These are phyloP conservation scores for Teratosphaeria nubilosa DNA, from an alignment of 2,329 filamentous ascomycete species.

Conservation along the genomic window DNA sequence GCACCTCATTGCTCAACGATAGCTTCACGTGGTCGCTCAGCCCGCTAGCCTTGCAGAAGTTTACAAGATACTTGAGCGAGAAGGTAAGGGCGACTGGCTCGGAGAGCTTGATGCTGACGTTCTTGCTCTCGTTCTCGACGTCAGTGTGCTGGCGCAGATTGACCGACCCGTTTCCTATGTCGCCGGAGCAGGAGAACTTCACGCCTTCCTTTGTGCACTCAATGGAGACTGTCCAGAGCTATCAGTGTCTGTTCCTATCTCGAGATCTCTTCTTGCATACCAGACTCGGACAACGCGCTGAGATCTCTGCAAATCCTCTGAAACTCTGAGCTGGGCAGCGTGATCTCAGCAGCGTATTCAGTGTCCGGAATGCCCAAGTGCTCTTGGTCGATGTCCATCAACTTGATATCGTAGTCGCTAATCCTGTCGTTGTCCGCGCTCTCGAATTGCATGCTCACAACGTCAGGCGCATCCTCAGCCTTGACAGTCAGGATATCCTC, in stretches of 20 bases:
- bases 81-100: conserved; percentile 94
- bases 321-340: conserved; percentile 83
- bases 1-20: conserved; percentile 91
- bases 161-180: conserved; percentile 92
- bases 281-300: conserved; percentile 86
- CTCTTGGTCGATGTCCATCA: conserved; percentile 99
- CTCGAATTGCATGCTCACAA: conserved; percentile 93
- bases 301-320: conserved; percentile 90
- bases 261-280: conserved; percentile 38
- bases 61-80: conserved; percentile 97
- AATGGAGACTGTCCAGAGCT: conserved; percentile 61
- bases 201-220: conserved; percentile 95
- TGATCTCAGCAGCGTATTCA: conserved; percentile 88
- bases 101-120: conserved; percentile 79
- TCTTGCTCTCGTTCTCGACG: conserved; percentile 76
- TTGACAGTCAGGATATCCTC: conserved; percentile 94
- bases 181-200: conserved; percentile 85
- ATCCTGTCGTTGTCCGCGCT: conserved; percentile 77
- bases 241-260: conserved; percentile 13
- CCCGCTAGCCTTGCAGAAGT: conserved; percentile 96
- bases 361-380: conserved; percentile 97
- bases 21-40: conserved; percentile 78
- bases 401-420: conserved; percentile 98
- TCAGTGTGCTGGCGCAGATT: conserved; percentile 81
- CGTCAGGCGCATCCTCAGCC: conserved; percentile 92